Evolutionary conservation across 2,329 filamentous ascomycete species (phyloP).

Genomic region (Botrytis squamosa): DNA sequence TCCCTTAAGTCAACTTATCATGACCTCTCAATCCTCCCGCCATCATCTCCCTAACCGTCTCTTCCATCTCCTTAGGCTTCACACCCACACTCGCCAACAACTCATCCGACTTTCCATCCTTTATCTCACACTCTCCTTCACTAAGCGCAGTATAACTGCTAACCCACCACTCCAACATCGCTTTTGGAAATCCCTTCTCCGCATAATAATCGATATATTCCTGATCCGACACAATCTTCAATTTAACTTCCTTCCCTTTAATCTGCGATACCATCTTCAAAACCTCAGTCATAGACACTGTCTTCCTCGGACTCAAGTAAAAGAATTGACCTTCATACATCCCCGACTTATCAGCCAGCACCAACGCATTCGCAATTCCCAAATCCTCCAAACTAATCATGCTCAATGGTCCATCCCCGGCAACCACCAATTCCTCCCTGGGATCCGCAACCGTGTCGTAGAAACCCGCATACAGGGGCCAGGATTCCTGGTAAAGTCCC

Average conservation of each 20-base stretch:
- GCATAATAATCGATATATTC: conserved; percentile 2
- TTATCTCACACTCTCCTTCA: not conserved
- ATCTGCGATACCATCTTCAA: not conserved
- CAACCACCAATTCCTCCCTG: conserved; percentile 31
- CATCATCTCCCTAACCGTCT: conserved; percentile 1
- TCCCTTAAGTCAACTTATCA: not conserved
- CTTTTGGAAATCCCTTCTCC: not conserved
- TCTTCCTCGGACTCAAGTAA: not conserved
- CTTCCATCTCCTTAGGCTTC: not conserved
- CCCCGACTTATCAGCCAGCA: conserved; percentile 23
- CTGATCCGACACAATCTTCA: not conserved
- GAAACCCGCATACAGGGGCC: conserved; percentile 35
- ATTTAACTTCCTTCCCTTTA: not conserved
- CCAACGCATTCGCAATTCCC: conserved; percentile 30
- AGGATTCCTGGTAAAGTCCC: conserved; percentile 35
- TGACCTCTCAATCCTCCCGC: not conserved
- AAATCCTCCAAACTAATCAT: conserved; percentile 34
- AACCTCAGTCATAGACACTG: not conserved
- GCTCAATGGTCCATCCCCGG: conserved; percentile 32
- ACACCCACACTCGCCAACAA: not conserved
- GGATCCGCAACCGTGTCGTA: conserved; percentile 26
- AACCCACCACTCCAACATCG: conserved; percentile 16
- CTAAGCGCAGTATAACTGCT: conserved; percentile 1
- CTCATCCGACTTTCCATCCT: not conserved
- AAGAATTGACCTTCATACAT: conserved; percentile 16